Conservation (phyloP, 2,329 filamentous ascomycete genomes). For the Fusarium goolgardi region DNA sequence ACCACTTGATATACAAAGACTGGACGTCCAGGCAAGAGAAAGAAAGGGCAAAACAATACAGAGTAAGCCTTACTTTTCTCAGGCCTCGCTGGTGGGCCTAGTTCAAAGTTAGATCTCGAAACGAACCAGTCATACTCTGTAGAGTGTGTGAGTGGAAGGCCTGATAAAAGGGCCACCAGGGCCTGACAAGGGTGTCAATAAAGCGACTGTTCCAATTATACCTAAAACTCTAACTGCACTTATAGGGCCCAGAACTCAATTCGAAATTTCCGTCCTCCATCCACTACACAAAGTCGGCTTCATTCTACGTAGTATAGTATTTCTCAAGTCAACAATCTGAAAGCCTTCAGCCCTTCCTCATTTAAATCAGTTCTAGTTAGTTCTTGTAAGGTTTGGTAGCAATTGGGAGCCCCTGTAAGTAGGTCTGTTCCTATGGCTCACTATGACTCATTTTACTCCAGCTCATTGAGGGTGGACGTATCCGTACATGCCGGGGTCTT, state of each 20-base stretch:
- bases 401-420: not conserved
- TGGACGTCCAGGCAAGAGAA: not conserved
- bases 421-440: not conserved
- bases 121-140: not conserved
- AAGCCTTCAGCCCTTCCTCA: not conserved
- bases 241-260: not conserved
- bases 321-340: not conserved
- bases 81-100: not conserved
- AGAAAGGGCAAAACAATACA: not conserved
- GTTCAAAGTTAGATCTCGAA: not conserved
- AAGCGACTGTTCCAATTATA: not conserved
- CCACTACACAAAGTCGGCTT: not conserved
- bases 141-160: not conserved
- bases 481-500: not conserved
- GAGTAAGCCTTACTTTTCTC: not conserved
- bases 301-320: not conserved
- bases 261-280: not conserved
- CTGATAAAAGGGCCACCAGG: not conserved
- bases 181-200: not conserved
- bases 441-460: not conserved
- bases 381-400: not conserved
- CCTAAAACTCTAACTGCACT: not conserved
- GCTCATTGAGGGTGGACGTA: not conserved
- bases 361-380: not conserved
- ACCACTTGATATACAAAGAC: not conserved